These are phyloP conservation scores for Otatea glauca DNA, from an alignment of 176 grass and related monocot species.

Conservation along the genomic window DNA sequence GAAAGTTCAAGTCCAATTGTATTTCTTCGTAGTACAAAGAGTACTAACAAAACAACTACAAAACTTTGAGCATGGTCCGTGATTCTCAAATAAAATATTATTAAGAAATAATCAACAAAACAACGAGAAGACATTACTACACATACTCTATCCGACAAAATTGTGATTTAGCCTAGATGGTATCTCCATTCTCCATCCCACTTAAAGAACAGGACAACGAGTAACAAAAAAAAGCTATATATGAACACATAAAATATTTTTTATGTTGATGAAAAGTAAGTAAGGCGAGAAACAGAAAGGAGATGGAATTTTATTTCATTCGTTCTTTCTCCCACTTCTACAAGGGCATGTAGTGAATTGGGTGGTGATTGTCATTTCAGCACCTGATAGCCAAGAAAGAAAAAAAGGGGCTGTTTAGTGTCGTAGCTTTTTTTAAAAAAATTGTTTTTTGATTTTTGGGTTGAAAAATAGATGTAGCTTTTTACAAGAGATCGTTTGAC, in stretches of 20 bases:
- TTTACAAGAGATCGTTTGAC: too few relatives aligned
- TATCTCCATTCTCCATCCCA: slow-evolving; percentile 30
- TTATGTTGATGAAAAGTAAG: slow-evolving; percentile 7
- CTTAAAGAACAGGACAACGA: not conserved
- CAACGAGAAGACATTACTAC: slow-evolving; percentile 28
- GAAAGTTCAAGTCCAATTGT: not conserved
- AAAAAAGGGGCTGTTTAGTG: not conserved
- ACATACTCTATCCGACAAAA: slow-evolving; percentile 22
- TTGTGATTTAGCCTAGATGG: slow-evolving; percentile 19
- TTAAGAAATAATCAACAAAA: not conserved
- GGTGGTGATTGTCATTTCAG: slow-evolving; percentile 42
- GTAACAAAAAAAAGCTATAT: slow-evolving; percentile 1
- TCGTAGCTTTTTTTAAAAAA: too few relatives aligned
- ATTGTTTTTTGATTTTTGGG: too few relatives aligned
- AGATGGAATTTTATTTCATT: not conserved
- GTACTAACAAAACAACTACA: not conserved
- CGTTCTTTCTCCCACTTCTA: not conserved
- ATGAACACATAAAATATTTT: too few relatives aligned
- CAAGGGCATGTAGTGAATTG: slow-evolving; percentile 14
- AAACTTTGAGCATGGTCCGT: not conserved
- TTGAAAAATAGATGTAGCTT: too few relatives aligned
- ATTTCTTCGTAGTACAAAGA: not conserved
- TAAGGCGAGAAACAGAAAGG: not conserved
- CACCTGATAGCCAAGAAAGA: slow-evolving; percentile 9
- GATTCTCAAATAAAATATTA: not conserved